Evolutionary conservation across 2,329 filamentous ascomycete genomes (phyloP).

Genomic region (Pezicula neosporulosa): DNA sequence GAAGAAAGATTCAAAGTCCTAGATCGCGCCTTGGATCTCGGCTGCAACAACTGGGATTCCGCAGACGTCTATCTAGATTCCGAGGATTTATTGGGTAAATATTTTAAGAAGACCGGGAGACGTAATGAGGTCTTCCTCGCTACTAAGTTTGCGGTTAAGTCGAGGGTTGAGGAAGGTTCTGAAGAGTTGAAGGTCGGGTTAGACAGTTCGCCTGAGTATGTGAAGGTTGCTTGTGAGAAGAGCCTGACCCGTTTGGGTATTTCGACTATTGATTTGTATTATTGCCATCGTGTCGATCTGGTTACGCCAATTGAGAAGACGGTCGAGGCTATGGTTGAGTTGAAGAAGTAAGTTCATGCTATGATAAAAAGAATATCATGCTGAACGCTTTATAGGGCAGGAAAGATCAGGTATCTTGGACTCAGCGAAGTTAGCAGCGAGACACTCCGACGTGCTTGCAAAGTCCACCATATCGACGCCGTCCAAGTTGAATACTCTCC

Average conservation of each 20-base stretch:
- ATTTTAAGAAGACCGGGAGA: slow-evolving; percentile 41
- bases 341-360: slow-evolving; percentile 26
- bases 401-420: slow-evolving; percentile 55
- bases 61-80: slow-evolving; percentile 38
- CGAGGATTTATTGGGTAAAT: slow-evolving; percentile 45
- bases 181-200: slow-evolving; percentile 14
- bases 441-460: slow-evolving; percentile 47
- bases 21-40: slow-evolving; percentile 35
- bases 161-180: neutral
- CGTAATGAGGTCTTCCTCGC: slow-evolving; percentile 47
- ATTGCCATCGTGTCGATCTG: slow-evolving; percentile 35
- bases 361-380: neutral
- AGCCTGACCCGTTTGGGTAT: slow-evolving; percentile 37
- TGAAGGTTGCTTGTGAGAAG: slow-evolving; percentile 34
- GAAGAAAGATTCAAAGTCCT: slow-evolving; percentile 34
- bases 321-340: slow-evolving; percentile 34
- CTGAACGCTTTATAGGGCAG: slow-evolving; percentile 32
- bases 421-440: slow-evolving; percentile 47
- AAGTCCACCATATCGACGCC: slow-evolving; percentile 46
- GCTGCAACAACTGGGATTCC: slow-evolving; percentile 35
- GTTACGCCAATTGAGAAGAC: slow-evolving; percentile 40
- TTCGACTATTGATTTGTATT: slow-evolving; percentile 33
- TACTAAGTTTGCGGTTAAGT: slow-evolving; percentile 40
- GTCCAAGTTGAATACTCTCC: slow-evolving; percentile 53
- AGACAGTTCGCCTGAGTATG: slow-evolving; percentile 37